Conservation (phyloP, 148 eudicot genomes). For the Amaranthus cruentus region DNA sequence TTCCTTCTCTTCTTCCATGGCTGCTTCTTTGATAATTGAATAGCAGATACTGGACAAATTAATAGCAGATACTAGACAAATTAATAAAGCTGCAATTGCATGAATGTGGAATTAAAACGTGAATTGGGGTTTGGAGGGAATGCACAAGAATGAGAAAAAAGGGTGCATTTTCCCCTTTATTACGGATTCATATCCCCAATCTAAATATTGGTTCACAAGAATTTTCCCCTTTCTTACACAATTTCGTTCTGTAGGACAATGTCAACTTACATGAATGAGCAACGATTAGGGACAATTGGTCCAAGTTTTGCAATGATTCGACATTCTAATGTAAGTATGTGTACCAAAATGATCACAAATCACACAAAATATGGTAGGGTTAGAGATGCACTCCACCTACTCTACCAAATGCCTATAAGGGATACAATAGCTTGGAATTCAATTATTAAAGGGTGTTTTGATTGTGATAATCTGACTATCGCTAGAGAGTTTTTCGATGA, state of each 20-base stretch:
- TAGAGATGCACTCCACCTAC: slow-evolving; percentile 56
- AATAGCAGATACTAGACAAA: too few species aligned
- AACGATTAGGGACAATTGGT: slow-evolving; percentile 30
- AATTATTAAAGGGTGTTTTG: slow-evolving; percentile 71
- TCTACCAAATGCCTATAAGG: slow-evolving; percentile 53
- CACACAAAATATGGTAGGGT: slow-evolving; percentile 28
- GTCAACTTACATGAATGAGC: slow-evolving; percentile 27
- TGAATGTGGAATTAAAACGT: too few species aligned
- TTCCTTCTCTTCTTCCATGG: too few species aligned
- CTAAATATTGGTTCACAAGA: background rate
- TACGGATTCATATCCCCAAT: background rate
- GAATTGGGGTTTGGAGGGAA: too few species aligned
- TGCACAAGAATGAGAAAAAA: too few species aligned
- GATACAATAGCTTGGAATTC: slow-evolving; percentile 65
- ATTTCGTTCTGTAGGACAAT: slow-evolving; percentile 19
- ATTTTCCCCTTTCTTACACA: background rate
- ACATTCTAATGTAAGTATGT: slow-evolving; percentile 35
- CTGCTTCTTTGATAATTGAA: too few species aligned
- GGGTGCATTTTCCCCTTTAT: too few species aligned
- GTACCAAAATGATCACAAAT: slow-evolving; percentile 54
- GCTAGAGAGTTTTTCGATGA: slow-evolving; percentile 52
- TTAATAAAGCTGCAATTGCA: too few species aligned
- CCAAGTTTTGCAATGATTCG: slow-evolving; percentile 27
- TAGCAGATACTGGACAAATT: too few species aligned
- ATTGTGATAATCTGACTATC: slow-evolving; percentile 43